Base-by-base conservation (phyloP, 2,329 filamentous ascomycete species). In the Cladosporium cucumerinum region DNA sequence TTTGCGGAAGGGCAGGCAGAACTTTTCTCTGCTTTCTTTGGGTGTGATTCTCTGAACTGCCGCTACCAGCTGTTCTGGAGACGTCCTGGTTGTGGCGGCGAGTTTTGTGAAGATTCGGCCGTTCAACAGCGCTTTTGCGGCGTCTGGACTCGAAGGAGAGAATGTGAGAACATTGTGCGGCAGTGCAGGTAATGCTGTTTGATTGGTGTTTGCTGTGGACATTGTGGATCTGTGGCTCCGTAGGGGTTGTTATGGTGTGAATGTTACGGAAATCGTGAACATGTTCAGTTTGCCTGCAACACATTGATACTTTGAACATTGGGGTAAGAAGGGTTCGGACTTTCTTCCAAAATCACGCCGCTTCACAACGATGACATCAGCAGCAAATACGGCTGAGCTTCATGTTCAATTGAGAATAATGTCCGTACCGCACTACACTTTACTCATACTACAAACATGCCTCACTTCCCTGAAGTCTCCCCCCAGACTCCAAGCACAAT, bases 401-500 rank as follows among this genome's bases (percentile, higher is more conserved):
- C 36, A 39, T 18, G 36, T n/a, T 39, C 36, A n/a, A 11, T 32
- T 12, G 16, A 39, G 16, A 16, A 5, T 5, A 18, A 16, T 16
- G 34, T 16, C 16, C 6, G 6, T 39, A 21, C 39, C 34, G 5
- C 14, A 2, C 14, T 39, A 39, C 36, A 39, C 18, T 21, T 43
- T 21, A 11, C 18, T 43, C 39, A 21, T 21, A 43, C 18, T 18
- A 21, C 39, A 11, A 43, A 21, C 8, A 62, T 62, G 60, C 60
- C 60, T 14, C 49, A 62, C 39, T 60, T 60, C 23, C 63, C 55
- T 46, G 16, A 61, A 34, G 10, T 34, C 18, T 54, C 49, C 7
- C 26, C 65, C 54, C 57, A 57, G 60, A 70, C 67, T 80, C 80
- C 57, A 84, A 92, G 58, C 80, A 82, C 36, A 79, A 86, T 30